Conservation (phyloP, 495 filamentous ascomycete genomes). For the Bathelium albidoporum region DNA sequence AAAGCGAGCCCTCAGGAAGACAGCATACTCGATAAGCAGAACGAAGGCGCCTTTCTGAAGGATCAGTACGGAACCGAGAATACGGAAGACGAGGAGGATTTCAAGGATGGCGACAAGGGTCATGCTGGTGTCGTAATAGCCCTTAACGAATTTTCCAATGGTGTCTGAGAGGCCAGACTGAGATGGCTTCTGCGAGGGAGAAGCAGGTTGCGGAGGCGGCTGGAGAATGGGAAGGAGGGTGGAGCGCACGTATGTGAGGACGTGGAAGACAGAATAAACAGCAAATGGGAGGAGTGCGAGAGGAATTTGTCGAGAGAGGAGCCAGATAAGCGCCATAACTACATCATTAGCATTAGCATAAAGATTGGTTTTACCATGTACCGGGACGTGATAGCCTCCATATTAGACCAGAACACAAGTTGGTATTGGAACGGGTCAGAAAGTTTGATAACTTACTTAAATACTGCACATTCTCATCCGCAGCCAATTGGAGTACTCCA, state of each 20-base stretch:
- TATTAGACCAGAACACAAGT: neutral
- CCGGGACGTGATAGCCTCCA: neutral
- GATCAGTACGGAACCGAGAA: conserved; percentile 65
- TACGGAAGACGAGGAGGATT: conserved; percentile 64
- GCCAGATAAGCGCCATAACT: conserved; percentile 92
- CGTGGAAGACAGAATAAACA: conserved; percentile 97
- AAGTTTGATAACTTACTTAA: conserved; percentile 53
- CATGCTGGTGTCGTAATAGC: conserved; percentile 75
- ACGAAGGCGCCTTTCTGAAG: conserved; percentile 89
- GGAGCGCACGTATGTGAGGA: conserved; percentile 69
- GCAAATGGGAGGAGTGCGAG: conserved; percentile 87
- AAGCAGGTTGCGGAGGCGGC: conserved; percentile 34
- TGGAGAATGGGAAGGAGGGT: conserved; percentile 60
- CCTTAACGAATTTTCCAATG: conserved; percentile 89
- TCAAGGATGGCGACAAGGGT: conserved; percentile 36
- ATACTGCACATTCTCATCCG: conserved; percentile 97
- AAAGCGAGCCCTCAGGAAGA: conserved; percentile 83
- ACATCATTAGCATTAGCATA: neutral
- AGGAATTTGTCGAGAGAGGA: conserved; percentile 77
- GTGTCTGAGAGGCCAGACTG: conserved; percentile 47
- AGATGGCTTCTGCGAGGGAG: conserved; percentile 46
- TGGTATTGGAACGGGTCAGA: neutral
- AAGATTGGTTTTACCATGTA: neutral
- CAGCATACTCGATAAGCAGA: conserved; percentile 71
- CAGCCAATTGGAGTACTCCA: conserved; percentile 46